Percentiles rank a stretch among this genome's conserved stretches.
Evolutionary conservation across 179 eudicot genomes (phyloP).

Genomic region (Silene coronaria): DNA sequence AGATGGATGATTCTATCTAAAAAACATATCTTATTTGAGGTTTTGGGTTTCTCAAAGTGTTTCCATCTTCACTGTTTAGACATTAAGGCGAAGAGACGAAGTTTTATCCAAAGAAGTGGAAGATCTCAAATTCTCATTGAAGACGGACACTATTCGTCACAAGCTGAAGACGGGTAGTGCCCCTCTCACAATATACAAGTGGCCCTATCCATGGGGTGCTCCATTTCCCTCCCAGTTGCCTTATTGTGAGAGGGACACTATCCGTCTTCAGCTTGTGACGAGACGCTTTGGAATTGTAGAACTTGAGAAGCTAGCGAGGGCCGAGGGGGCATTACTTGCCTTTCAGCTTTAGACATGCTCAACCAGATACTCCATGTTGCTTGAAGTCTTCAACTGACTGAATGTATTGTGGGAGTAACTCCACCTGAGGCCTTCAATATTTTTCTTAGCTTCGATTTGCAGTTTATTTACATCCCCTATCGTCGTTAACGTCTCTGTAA

Average conservation of each 20-base stretch:
- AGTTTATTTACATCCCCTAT: background rate
- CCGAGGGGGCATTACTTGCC: slow-evolving; percentile 49
- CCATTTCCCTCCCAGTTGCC: too few relatives aligned
- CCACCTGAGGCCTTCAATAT: too few relatives aligned
- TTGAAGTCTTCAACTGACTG: slow-evolving; percentile 25
- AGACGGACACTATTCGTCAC: too few relatives aligned
- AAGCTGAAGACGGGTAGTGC: too few relatives aligned
- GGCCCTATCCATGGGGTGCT: too few relatives aligned
- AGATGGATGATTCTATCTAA: slow-evolving; percentile 11
- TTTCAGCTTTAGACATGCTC: slow-evolving; percentile 35
- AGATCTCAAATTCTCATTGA: slow-evolving; percentile 49
- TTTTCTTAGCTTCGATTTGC: too few relatives aligned
- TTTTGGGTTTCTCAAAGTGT: background rate
- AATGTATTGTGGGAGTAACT: background rate
- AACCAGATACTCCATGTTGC: slow-evolving; percentile 30
- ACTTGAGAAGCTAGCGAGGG: slow-evolving; percentile 54
- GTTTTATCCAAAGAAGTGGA: slow-evolving; percentile 51
- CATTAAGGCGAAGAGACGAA: slow-evolving; percentile 52
- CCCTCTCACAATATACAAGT: too few relatives aligned
- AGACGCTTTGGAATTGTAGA: too few relatives aligned
- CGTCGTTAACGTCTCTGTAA: too few relatives aligned
- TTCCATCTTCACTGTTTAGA: slow-evolving; percentile 28
- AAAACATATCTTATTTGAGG: background rate
- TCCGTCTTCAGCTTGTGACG: too few relatives aligned
- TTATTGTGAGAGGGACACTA: too few relatives aligned